phyloP scores from a whole-genome alignment of 306 rosid species.

The Mimosa bimucronata region DNA sequence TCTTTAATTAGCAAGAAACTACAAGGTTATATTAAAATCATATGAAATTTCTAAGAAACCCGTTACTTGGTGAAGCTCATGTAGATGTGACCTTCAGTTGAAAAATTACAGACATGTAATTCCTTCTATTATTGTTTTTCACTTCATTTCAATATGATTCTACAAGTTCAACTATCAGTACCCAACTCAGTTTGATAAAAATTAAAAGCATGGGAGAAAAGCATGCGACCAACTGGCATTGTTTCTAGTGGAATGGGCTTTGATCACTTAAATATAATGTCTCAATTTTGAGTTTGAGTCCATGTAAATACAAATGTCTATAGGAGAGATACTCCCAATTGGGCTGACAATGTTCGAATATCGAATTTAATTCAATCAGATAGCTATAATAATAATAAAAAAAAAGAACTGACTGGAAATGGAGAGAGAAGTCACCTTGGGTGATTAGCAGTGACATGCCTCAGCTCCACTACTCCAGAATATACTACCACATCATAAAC shows the following conservation, averaged over 20 bases:
- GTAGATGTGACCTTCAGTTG: not conserved
- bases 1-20: not conserved
- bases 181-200: not conserved
- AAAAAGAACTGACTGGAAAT: too few species aligned
- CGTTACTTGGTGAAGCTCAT: not conserved
- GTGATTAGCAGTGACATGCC: slow-evolving; percentile 36
- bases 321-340: too few species aligned
- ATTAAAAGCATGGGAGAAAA: not conserved
- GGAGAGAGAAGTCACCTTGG: slow-evolving; percentile 37
- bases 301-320: too few species aligned
- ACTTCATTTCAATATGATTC: not conserved
- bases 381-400: too few species aligned
- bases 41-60: not conserved
- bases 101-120: not conserved
- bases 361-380: too few species aligned
- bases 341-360: too few species aligned
- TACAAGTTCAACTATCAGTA: not conserved
- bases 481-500: slow-evolving; percentile 40
- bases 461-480: slow-evolving; percentile 46
- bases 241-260: too few species aligned
- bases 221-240: too few species aligned
- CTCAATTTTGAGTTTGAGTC: too few species aligned
- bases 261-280: too few species aligned
- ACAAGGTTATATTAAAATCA: not conserved
- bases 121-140: not conserved